Conservation (phyloP, 2,329 filamentous ascomycete genomes). For the Furcasterigmium sp. region DNA sequence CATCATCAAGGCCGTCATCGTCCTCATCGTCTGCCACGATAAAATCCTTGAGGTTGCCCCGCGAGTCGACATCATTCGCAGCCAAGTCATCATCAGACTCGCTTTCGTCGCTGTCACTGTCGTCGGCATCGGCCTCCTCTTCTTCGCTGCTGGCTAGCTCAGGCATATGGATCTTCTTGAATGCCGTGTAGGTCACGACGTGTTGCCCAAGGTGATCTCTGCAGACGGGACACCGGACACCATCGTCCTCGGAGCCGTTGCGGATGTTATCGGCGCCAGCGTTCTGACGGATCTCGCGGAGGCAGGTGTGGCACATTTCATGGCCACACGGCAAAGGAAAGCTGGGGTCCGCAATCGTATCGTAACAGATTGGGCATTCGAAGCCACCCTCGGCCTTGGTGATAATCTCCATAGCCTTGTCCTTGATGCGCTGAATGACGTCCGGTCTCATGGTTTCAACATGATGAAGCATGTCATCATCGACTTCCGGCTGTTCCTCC, state of each 20-base stretch:
- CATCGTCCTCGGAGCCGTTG: conserved; percentile 52
- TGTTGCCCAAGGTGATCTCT: conserved; percentile 62
- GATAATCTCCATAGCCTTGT: conserved; percentile 6
- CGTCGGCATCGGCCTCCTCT: conserved; percentile 27
- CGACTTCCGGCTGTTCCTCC: conserved; percentile 32
- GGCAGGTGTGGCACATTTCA: conserved; percentile 71
- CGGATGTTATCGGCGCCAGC: conserved; percentile 47
- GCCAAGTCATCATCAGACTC: conserved; percentile 22
- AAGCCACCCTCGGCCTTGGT: conserved; percentile 46
- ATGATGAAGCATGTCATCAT: conserved; percentile 50
- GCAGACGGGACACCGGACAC: conserved; percentile 70
- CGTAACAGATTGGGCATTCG: conserved; percentile 80
- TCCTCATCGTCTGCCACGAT: conserved; percentile 47
- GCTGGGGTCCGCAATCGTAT: conserved; percentile 66
- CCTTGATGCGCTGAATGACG: conserved; percentile 61
- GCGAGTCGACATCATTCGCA: conserved; percentile 20
- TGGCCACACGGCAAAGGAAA: conserved; percentile 84
- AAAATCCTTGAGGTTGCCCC: conserved; percentile 46
- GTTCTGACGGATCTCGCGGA: conserved; percentile 62
- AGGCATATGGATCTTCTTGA: conserved; percentile 67
- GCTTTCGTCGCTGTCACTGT: conserved; percentile 22
- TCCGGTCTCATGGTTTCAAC: conserved; percentile 54
- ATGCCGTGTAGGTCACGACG: conserved; percentile 68
- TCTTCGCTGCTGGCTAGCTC: conserved; percentile 20
- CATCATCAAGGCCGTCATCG: conserved; percentile 21